A percentile compares a stretch with the other conserved stretches of the same genome.
These are phyloP conservation scores for Apiospora aurea DNA, from an alignment of 2,329 filamentous ascomycete species.

Conservation along the genomic window DNA sequence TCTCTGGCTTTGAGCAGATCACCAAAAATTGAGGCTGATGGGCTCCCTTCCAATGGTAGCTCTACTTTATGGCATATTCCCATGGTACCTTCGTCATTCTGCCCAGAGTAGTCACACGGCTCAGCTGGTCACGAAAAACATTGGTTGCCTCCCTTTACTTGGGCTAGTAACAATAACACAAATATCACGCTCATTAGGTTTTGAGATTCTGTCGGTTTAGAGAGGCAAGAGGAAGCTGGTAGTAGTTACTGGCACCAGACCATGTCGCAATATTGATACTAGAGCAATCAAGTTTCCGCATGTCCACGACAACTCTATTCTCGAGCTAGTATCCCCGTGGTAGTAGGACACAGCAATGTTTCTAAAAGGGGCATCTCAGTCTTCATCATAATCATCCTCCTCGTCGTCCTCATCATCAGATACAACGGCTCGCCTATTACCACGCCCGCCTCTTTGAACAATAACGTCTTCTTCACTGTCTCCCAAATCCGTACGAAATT, in stretches of 20 bases:
- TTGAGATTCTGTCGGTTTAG: not conserved
- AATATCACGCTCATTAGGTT: not conserved
- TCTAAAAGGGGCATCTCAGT: constrained; percentile 21
- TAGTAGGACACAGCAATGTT: not conserved
- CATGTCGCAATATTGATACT: not conserved
- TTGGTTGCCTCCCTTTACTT: not conserved
- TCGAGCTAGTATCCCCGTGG: not conserved
- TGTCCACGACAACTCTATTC: not conserved
- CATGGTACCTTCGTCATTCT: too few relatives aligned
- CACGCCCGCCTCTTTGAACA: constrained; percentile 26
- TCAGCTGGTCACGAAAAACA: not conserved
- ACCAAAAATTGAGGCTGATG: too few relatives aligned
- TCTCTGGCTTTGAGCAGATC: too few relatives aligned
- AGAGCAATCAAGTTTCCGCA: not conserved
- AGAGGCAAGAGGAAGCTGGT: not conserved
- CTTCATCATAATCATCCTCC: constrained; percentile 23
- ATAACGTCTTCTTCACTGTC: constrained; percentile 29
- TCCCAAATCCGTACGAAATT: constrained; percentile 27
- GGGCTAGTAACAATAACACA: not conserved
- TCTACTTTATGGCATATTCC: too few relatives aligned
- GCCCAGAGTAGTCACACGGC: not conserved
- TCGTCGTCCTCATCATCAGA: constrained; percentile 31
- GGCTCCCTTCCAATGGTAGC: too few relatives aligned
- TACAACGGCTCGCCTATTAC: constrained; percentile 29
- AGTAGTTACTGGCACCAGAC: not conserved